A percentile compares a stretch with the other conserved stretches of the same genome.
Conservation (phyloP, 768 basidiomycete species). For the Crassisporium funariophilum region DNA sequence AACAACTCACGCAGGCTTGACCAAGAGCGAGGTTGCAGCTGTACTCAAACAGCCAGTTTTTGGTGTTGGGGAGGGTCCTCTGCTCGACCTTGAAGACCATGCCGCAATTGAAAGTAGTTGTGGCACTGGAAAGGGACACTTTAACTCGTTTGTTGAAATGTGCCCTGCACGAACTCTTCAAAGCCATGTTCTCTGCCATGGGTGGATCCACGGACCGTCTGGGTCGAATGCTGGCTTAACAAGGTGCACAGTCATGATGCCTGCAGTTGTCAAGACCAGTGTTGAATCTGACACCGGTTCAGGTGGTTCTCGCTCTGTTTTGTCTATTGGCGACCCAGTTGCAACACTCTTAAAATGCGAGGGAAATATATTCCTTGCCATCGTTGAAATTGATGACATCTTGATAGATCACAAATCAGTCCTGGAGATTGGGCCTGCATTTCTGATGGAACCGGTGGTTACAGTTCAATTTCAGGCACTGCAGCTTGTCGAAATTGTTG, state of each 20-base stretch:
- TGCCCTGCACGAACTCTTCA: no score
- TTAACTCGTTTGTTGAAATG: no score
- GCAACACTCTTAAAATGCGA: not conserved
- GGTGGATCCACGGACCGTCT: not conserved
- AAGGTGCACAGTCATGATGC: not conserved
- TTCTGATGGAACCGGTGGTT: not conserved
- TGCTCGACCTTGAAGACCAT: conserved; percentile 2
- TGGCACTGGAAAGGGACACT: not conserved
- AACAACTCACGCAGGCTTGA: not conserved
- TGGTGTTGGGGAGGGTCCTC: not conserved
- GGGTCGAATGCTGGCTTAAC: not conserved
- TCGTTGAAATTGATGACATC: not conserved
- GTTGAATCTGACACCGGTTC: not conserved
- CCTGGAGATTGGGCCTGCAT: not conserved
- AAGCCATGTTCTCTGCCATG: no score
- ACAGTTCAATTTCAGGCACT: not conserved
- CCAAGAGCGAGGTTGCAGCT: not conserved
- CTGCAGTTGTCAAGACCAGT: not conserved
- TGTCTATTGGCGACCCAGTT: not conserved
- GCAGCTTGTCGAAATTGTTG: not conserved
- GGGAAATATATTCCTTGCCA: not conserved
- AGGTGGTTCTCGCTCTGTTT: conserved; percentile 12
- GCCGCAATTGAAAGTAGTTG: not conserved
- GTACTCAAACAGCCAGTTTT: not conserved
- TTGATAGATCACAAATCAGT: not conserved